Evolutionary conservation across 306 rosid species (phyloP), one percentile per base, ranked within the genome.

Genomic region (Pyrus bretschneideri): DNA sequence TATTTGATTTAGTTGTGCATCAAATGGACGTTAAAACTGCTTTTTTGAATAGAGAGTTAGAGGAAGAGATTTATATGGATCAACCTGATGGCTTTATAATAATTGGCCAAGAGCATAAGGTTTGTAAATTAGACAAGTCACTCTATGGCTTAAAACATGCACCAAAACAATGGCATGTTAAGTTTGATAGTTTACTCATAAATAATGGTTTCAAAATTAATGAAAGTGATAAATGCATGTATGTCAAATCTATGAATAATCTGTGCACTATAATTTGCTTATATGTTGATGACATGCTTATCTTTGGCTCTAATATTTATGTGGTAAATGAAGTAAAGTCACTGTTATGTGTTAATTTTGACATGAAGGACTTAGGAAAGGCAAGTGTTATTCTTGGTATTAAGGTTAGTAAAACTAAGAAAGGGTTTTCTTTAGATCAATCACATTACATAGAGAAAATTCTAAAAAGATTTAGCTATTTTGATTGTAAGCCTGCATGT

Each of bases 171-270:
- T 35, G 40, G 40, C 40, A 35, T 35, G 40, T 9, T 35, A 49
- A 29, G 38, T 63, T 75, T 75, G 78, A 64, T 4, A 9, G 4
- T 9, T 18, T 45, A 18, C 5, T 75, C 18, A 44, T 64, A 11
- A 17, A 22, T 1, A 38, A 74, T 40, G 78, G 27, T 0, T 73
- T n/a, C 23, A 23, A 44, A 30, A 25, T 61, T 5, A 61, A 61
- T 46, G 62, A 71, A 71, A 71, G 29, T 19, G 75, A 71, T 23
- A 71, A 71, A 25, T 71, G 63, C 21, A 71, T 52, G 4, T 46
- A 71, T 18, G 23, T 15, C 29, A 60, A 73, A 14, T 61, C 6
- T 33, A 30, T 17, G 52, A 25, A 44, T 71, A 38, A n/a, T 2
- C 0, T 62, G 29, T 45, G 18, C 44, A 25, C 21, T 44, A 11